A percentile compares a stretch with the other conserved stretches of the same genome.
Evolutionary conservation across 2,329 filamentous ascomycete genomes (phyloP).

Genomic region (Paecilomyces variotii): DNA sequence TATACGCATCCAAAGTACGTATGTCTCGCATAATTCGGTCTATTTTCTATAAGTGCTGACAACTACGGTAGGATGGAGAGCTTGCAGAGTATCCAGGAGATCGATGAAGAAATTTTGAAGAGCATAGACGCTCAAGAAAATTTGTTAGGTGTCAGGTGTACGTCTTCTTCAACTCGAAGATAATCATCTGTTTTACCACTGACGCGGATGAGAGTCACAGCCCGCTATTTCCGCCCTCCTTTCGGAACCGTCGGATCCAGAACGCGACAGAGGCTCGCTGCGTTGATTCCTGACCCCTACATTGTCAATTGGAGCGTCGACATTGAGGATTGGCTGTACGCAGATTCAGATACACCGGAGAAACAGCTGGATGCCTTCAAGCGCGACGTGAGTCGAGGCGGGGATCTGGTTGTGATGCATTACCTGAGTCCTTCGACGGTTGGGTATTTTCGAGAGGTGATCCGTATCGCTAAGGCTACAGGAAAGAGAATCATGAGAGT

Average conservation of each 20-base stretch:
- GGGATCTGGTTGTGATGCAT: conserved; percentile 60
- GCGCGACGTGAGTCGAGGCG: conserved; percentile 54
- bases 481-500: conserved; percentile 60
- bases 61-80: conserved; percentile 26
- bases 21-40: not conserved
- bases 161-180: conserved; percentile 1
- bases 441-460: conserved; percentile 56
- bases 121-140: conserved; percentile 24
- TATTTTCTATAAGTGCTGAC: not conserved
- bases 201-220: conserved; percentile 13
- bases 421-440: conserved; percentile 60
- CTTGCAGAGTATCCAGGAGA: conserved; percentile 20
- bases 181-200: conserved; percentile 40
- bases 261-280: conserved; percentile 55
- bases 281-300: conserved; percentile 44
- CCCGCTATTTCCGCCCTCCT: conserved; percentile 59
- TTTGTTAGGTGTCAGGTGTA: conserved; percentile 26
- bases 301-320: conserved; percentile 64
- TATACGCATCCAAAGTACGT: conserved; percentile 57
- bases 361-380: conserved; percentile 60
- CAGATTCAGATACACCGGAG: conserved; percentile 52
- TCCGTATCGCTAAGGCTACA: conserved; percentile 54
- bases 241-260: conserved; percentile 62
- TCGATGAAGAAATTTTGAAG: conserved; percentile 30
- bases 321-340: conserved; percentile 65